A percentile compares a stretch with the other conserved stretches of the same genome.
Conservation (phyloP, 2,329 filamentous ascomycete genomes). For the Calonectria henricotiae region DNA sequence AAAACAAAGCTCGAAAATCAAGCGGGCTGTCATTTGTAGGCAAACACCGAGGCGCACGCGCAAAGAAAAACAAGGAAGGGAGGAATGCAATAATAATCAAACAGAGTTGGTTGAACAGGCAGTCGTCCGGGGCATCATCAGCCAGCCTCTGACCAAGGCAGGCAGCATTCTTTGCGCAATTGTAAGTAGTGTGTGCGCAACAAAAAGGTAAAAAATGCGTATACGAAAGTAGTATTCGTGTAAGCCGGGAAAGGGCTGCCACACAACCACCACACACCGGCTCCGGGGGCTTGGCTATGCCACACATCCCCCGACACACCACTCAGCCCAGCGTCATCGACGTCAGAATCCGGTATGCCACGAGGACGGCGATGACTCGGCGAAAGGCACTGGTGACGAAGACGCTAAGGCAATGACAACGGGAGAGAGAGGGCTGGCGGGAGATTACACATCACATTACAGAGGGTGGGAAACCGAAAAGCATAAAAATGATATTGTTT, state of each 20-base stretch:
- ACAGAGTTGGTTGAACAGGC: constrained; percentile 25
- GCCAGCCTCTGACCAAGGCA: constrained; percentile 29
- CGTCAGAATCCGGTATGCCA: constrained; percentile 26
- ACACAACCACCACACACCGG: not conserved
- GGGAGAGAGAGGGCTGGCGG: not conserved
- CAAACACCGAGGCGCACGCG: constrained; percentile 13
- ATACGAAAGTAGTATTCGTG: constrained; percentile 29
- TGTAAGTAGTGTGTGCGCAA: not conserved
- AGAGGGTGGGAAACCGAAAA: not conserved
- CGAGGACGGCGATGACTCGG: constrained; percentile 24
- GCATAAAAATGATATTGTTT: not conserved
- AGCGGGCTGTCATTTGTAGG: constrained; percentile 19
- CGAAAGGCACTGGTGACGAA: constrained; percentile 23
- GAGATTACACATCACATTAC: not conserved
- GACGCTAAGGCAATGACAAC: constrained; percentile 22
- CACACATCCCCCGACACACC: constrained; percentile 14
- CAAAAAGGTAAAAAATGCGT: not conserved
- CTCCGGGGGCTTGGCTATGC: constrained; percentile 7
- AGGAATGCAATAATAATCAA: constrained; percentile 20
- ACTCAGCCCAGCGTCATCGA: constrained; percentile 29
- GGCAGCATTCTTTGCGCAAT: not conserved
- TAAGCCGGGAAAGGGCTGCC: constrained; percentile 16
- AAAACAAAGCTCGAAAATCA: not conserved
- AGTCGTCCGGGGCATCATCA: constrained; percentile 6
- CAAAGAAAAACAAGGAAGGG: not conserved